Percentiles rank a stretch among this genome's conserved stretches.
Conservation (phyloP, 345 rosid genomes). For the Ceriops tagal region DNA sequence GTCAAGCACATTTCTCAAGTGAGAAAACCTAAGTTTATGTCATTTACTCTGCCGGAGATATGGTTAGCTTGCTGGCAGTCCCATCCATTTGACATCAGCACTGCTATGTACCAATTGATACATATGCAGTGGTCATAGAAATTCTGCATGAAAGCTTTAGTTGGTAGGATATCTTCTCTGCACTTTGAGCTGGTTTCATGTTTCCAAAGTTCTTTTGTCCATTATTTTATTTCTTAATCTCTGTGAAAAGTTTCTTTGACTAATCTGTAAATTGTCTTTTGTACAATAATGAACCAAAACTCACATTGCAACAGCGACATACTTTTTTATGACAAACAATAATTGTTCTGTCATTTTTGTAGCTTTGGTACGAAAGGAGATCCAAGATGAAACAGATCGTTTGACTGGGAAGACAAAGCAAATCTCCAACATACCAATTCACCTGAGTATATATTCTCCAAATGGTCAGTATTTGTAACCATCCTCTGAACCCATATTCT, state of each 20-base stretch:
- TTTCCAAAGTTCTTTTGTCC: background rate
- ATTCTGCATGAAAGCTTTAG: background rate
- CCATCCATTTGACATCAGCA: background rate
- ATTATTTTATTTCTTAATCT: background rate
- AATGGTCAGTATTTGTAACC: conserved; percentile 51
- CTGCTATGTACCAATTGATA: background rate
- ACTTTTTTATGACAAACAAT: conserved; percentile 2
- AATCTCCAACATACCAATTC: conserved; percentile 71
- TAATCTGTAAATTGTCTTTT: background rate
- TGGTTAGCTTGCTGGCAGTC: background rate
- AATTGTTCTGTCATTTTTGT: conserved; percentile 17
- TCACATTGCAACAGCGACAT: background rate
- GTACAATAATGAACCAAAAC: background rate
- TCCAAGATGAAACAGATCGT: conserved; percentile 69
- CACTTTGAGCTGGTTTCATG: background rate
- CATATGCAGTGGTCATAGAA: background rate
- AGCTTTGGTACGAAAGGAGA: conserved; percentile 75
- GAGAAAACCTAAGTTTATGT: background rate
- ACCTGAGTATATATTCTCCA: conserved; percentile 73
- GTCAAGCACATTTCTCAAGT: background rate
- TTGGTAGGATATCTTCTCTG: background rate
- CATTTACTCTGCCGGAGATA: background rate
- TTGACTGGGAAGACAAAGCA: conserved; percentile 68
- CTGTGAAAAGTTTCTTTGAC: background rate
- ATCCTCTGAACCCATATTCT: conserved; percentile 7